phyloP scores from a whole-genome alignment of 495 filamentous ascomycete genomes.

The Daldinia loculata region DNA sequence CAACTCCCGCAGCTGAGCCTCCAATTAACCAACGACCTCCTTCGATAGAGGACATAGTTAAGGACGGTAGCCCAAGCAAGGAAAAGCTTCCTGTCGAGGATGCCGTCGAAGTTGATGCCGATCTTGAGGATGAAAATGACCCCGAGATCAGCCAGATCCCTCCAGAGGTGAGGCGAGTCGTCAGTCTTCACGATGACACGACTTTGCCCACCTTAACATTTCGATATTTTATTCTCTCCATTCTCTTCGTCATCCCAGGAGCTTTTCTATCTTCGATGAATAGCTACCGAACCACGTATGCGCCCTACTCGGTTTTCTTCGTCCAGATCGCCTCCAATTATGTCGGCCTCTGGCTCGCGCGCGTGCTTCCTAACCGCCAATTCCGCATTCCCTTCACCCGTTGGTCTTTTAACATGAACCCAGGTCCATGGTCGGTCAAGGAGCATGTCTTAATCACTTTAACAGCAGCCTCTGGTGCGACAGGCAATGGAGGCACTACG shows the following conservation, averaged over 20 bases:
- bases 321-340: slow-evolving; percentile 66
- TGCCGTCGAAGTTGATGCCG: slow-evolving; percentile 44
- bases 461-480: slow-evolving; percentile 64
- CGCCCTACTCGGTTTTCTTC: slow-evolving; percentile 67
- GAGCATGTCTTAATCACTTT: slow-evolving; percentile 66
- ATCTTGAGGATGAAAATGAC: slow-evolving; percentile 52
- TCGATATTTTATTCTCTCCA: slow-evolving; percentile 62
- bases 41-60: neutral
- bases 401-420: slow-evolving; percentile 62
- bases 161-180: slow-evolving; percentile 59
- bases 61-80: neutral
- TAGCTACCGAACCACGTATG: slow-evolving; percentile 61
- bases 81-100: slow-evolving; percentile 46
- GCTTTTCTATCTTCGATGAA: slow-evolving; percentile 64
- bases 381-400: slow-evolving; percentile 58
- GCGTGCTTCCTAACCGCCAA: slow-evolving; percentile 56
- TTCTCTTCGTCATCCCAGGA: slow-evolving; percentile 62
- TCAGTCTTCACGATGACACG: slow-evolving; percentile 63
- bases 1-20: slow-evolving; percentile 27
- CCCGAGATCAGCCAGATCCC: slow-evolving; percentile 59
- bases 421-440: slow-evolving; percentile 65
- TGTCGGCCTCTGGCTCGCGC: slow-evolving; percentile 62
- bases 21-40: slow-evolving; percentile 24
- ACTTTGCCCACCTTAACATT: slow-evolving; percentile 63
- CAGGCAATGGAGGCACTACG: slow-evolving; percentile 59